phyloP scores from a whole-genome alignment of 768 basidiomycete genomes.

The Serpula lacrymans region DNA sequence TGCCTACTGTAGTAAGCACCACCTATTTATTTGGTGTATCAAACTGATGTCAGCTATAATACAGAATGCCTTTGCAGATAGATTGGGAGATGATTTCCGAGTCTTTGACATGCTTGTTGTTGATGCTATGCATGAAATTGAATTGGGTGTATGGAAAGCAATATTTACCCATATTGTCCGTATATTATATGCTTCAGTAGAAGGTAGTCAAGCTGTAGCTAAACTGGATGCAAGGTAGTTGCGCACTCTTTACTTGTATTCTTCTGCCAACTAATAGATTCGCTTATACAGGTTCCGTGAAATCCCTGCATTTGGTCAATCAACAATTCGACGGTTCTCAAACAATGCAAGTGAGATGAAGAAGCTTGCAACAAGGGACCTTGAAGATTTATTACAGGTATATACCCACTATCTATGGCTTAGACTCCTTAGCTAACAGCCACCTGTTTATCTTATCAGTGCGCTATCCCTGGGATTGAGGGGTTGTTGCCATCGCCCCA shows the following conservation, averaged over 20 bases:
- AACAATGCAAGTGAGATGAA: slow-evolving; percentile 18
- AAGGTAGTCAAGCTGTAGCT: slow-evolving; percentile 2
- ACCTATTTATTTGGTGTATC: background rate
- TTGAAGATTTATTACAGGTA: slow-evolving; percentile 35
- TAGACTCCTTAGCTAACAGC: background rate
- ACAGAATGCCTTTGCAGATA: slow-evolving; percentile 2
- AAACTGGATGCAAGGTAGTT: slow-evolving; percentile 9
- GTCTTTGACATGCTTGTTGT: slow-evolving; percentile 6
- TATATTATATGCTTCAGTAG: slow-evolving; percentile 7
- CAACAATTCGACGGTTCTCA: slow-evolving; percentile 11
- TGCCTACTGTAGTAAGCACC: slow-evolving; percentile 6
- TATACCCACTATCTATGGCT: too few relatives aligned
- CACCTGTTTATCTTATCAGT: slow-evolving; percentile 20
- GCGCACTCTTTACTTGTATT: background rate
- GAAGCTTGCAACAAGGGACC: slow-evolving; percentile 33
- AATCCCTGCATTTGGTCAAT: slow-evolving; percentile 9
- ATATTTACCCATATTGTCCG: slow-evolving; percentile 11
- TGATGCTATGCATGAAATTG: slow-evolving; percentile 13
- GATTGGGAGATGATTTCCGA: slow-evolving; percentile 7
- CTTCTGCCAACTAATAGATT: too few relatives aligned
- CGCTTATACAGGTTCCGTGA: slow-evolving; percentile 8
- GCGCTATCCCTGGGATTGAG: slow-evolving; percentile 31
- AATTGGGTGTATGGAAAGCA: slow-evolving; percentile 13
- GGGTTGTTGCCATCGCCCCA: slow-evolving; percentile 22
- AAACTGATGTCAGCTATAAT: background rate